Evolutionary conservation across 495 filamentous ascomycete genomes (phyloP).

Genomic region (Penicilliopsis zonata): DNA sequence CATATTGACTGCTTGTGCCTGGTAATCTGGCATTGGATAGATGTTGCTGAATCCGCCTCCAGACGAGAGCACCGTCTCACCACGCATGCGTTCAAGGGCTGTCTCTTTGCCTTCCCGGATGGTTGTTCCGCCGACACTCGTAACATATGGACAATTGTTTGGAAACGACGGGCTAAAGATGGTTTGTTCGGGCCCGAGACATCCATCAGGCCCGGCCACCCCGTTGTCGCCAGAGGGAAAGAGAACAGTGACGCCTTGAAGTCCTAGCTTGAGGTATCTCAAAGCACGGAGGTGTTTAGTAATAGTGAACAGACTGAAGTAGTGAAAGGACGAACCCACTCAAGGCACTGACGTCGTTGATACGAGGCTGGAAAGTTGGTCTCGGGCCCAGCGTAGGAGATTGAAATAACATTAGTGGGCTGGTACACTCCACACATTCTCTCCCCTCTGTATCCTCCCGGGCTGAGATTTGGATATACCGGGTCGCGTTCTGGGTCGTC

Average conservation of each 20-base stretch:
- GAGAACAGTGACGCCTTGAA: conserved; percentile 28
- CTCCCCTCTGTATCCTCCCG: conserved; percentile 25
- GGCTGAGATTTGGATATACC: conserved; percentile 26
- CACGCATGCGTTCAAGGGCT: conserved; percentile 22
- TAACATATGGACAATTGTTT: conserved; percentile 32
- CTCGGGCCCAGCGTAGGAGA: conserved; percentile 31
- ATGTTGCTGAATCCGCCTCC: conserved; percentile 39
- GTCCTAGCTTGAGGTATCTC: conserved; percentile 26
- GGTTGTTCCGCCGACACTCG: conserved; percentile 28
- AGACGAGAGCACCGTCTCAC: conserved; percentile 14
- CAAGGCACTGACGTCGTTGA: conserved; percentile 24
- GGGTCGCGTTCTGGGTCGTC: conserved; percentile 6
- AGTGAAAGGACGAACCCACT: conserved; percentile 8
- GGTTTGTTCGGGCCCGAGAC: conserved; percentile 3
- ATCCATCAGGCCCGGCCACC: conserved; percentile 14
- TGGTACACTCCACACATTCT: conserved; percentile 27
- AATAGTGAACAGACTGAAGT: neutral
- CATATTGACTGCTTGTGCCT: conserved; percentile 1
- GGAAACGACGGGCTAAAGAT: conserved; percentile 27
- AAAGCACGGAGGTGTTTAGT: neutral
- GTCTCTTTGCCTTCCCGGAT: conserved; percentile 14
- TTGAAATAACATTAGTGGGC: conserved; percentile 35
- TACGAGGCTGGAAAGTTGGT: conserved; percentile 21
- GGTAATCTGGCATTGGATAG: conserved; percentile 17
- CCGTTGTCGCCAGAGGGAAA: conserved; percentile 31